Base-by-base conservation (phyloP, 1,139 yeast genomes). In the Pneumocystis murina region DNA sequence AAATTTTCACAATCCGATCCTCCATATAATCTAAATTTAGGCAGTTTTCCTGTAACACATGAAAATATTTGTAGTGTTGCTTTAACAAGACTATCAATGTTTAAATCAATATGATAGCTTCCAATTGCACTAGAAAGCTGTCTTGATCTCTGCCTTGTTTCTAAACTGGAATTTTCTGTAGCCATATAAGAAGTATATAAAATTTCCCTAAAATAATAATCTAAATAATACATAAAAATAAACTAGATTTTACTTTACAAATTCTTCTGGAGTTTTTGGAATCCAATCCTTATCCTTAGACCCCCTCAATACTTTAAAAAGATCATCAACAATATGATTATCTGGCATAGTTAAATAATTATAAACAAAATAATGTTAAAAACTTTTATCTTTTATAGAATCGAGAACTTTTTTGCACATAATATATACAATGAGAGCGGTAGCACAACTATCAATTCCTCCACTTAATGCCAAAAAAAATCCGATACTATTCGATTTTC, bases 371-470 rank as follows among this genome's bases (percentile, higher is more conserved):
- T 55, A 62, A 7, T 20, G 16, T 12, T 20, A 59, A 4, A 62
- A 68, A 70, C 87, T 84, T 14, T 90, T 90, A 20, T 79, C 78
- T n/a, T 74, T 71, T 62, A 85, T 81, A 12, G 88, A 91, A 36
- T 80, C 76, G 0, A 82, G 84, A 0, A 91, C 97, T 48, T 91
- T 76, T 61, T 90, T 79, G 73, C 97, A 91, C 98, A 92, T 92
- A 64, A 94, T 87, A 72, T 86, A 88, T 33, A 92, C 95, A 69
- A 94, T 90, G 24, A 87, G 87, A 0, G 97, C 94, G 0, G 98
- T 94, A 0, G 98, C 96, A 77, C 98, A 94, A 35, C 96, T 87
- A 73, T 92, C 99, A 67, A 94, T 91, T 61, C 99, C 99, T 28
- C 99, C 99, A 73, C 95, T 86, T 62, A 92, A 78, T 0, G 99